Evolutionary conservation across 2,329 filamentous ascomycete genomes (phyloP).

Genomic region (Ceratocystis cubensis): DNA sequence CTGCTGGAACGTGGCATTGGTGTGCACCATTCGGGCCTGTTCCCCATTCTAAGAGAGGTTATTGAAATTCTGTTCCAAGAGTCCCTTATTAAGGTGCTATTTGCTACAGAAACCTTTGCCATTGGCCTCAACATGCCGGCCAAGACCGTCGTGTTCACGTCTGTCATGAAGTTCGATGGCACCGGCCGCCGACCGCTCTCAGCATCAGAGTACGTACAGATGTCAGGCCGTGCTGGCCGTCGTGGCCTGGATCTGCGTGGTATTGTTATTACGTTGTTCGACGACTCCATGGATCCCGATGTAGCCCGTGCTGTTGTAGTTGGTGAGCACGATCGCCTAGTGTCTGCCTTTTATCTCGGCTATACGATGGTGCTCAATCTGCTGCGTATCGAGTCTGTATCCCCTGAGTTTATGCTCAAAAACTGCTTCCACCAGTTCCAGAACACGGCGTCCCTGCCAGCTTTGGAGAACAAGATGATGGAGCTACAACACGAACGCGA

Average conservation of each 20-base stretch:
- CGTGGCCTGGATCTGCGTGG: slow-evolving; percentile 94
- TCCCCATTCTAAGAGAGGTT: slow-evolving; percentile 94
- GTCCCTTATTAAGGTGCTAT: slow-evolving; percentile 91
- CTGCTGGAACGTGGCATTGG: slow-evolving; percentile 84
- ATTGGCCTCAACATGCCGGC: slow-evolving; percentile 99
- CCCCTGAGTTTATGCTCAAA: slow-evolving; percentile 97
- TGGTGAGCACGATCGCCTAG: slow-evolving; percentile 90
- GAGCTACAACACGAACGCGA: slow-evolving; percentile 64
- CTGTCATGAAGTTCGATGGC: slow-evolving; percentile 90
- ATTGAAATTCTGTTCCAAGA: slow-evolving; percentile 99
- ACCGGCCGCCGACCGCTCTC: slow-evolving; percentile 69
- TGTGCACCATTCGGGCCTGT: slow-evolving; percentile 88
- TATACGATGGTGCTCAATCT: slow-evolving; percentile 99
- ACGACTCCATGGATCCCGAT: slow-evolving; percentile 87
- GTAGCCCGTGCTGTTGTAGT: slow-evolving; percentile 93
- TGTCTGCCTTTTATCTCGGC: slow-evolving; percentile 92
- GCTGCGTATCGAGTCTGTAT: slow-evolving; percentile 96
- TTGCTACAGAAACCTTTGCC: slow-evolving; percentile 96
- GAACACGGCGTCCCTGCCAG: slow-evolving; percentile 75
- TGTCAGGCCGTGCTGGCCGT: slow-evolving; percentile 94
- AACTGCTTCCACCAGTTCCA: slow-evolving; percentile 98
- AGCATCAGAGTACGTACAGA: slow-evolving; percentile 93
- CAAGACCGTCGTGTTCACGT: slow-evolving; percentile 98
- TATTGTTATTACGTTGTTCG: slow-evolving; percentile 99
- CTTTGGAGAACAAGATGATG: slow-evolving; percentile 70